Evolutionary conservation across 2,329 filamentous ascomycete genomes (phyloP).

Genomic region (Arthroderma sp.): DNA sequence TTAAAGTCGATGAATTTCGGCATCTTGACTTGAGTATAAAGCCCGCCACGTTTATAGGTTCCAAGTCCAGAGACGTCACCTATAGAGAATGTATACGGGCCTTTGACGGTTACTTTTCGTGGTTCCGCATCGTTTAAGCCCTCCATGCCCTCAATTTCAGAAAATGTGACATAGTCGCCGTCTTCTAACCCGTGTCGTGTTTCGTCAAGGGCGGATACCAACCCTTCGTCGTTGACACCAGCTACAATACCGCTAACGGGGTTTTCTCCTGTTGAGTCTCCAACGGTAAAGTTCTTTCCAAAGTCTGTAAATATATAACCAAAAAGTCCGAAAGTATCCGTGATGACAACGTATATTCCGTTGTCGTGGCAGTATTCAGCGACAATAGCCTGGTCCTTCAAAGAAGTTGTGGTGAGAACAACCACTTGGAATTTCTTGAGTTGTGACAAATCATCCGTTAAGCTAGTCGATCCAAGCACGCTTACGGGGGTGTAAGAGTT

Average conservation of each 20-base stretch:
- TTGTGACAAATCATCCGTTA: slow-evolving; percentile 63
- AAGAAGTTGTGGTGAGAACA: slow-evolving; percentile 71
- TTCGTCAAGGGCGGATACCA: slow-evolving; percentile 89
- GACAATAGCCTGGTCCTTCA: slow-evolving; percentile 69
- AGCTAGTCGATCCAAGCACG: slow-evolving; percentile 50
- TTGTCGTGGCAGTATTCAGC: slow-evolving; percentile 91
- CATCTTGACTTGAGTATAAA: slow-evolving; percentile 97
- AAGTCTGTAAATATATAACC: slow-evolving; percentile 96
- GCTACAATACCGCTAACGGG: slow-evolving; percentile 79
- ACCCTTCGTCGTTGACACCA: slow-evolving; percentile 72
- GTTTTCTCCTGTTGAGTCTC: slow-evolving; percentile 82
- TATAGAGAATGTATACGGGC: slow-evolving; percentile 94
- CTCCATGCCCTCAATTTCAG: slow-evolving; percentile 87
- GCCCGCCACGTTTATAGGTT: slow-evolving; percentile 73
- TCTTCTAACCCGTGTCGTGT: slow-evolving; percentile 90
- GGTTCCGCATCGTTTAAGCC: slow-evolving; percentile 69
- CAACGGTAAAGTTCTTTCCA: slow-evolving; percentile 80
- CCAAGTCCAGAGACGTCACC: slow-evolving; percentile 82
- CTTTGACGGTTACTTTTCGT: slow-evolving; percentile 84
- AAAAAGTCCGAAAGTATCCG: slow-evolving; percentile 87
- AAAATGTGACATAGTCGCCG: slow-evolving; percentile 91
- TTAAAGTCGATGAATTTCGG: slow-evolving; percentile 87
- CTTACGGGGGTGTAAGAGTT: slow-evolving; percentile 91
- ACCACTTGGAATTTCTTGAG: slow-evolving; percentile 87
- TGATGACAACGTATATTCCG: slow-evolving; percentile 76